phyloP scores from a whole-genome alignment of 2,329 filamentous ascomycete species.

The Sporothrix luriei region DNA sequence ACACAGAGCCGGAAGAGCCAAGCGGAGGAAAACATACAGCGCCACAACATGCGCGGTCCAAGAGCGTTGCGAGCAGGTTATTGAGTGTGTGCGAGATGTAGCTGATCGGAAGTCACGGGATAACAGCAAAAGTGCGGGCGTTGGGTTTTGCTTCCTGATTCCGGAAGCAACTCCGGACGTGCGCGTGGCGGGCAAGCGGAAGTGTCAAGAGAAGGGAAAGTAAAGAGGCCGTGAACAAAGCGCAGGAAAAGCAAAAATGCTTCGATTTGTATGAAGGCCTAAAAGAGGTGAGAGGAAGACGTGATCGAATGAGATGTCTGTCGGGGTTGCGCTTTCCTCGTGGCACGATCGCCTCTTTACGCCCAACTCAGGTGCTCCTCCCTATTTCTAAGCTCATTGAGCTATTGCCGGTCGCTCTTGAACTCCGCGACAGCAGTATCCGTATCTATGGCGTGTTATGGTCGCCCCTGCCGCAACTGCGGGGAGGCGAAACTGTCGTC shows the following conservation, averaged over 20 bases:
- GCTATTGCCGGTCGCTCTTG: constrained; percentile 16
- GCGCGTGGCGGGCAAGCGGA: constrained; percentile 11
- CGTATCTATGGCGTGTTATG: background rate
- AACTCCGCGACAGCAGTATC: constrained; percentile 6
- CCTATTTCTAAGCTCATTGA: constrained; percentile 24
- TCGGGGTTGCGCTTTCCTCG: constrained; percentile 15
- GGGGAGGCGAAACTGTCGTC: constrained; percentile 20
- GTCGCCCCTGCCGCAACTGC: constrained; percentile 18
- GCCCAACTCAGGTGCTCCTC: background rate
- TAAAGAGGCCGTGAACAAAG: background rate
- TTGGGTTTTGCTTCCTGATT: constrained; percentile 3
- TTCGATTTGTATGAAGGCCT: background rate
- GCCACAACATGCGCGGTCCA: background rate
- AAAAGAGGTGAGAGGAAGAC: background rate
- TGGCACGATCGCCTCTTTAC: constrained; percentile 4
- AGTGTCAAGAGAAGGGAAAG: background rate
- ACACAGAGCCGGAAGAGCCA: background rate
- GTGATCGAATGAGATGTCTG: background rate
- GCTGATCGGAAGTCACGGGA: constrained; percentile 23
- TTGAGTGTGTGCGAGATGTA: constrained; percentile 15
- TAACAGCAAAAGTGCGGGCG: constrained; percentile 9
- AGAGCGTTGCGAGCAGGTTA: constrained; percentile 11
- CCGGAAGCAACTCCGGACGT: constrained; percentile 5
- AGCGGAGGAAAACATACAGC: background rate
- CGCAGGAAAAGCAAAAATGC: background rate